Percentiles rank a stretch among this genome's conserved stretches.
Conservation (phyloP, 2,329 filamentous ascomycete genomes). For the Blastomyces emzantsi region DNA sequence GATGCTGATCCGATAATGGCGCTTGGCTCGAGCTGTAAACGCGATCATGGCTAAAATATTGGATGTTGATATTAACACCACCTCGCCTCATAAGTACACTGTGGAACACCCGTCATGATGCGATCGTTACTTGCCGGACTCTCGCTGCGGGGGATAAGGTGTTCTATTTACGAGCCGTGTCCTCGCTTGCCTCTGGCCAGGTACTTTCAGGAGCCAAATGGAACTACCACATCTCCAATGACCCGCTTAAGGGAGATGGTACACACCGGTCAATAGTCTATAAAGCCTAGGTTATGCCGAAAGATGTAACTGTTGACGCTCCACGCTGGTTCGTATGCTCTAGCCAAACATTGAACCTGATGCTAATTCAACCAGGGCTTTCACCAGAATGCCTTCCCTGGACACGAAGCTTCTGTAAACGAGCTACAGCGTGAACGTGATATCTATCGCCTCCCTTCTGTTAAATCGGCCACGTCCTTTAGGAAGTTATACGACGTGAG, state of each 20-base stretch:
- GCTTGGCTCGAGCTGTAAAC: too few species aligned
- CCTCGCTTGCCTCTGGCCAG: conserved; percentile 4
- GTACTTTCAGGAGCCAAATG: conserved; percentile 6
- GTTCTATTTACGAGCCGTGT: conserved; percentile 5
- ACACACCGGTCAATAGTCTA: conserved; percentile 10
- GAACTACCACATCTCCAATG: conserved; percentile 9
- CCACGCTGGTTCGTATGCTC: conserved; percentile 10
- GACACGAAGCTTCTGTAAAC: conserved; percentile 7
- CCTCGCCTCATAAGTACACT: not conserved
- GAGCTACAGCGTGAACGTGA: conserved; percentile 11
- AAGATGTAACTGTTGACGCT: not conserved
- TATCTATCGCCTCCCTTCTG: conserved; percentile 8
- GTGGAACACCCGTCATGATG: not conserved
- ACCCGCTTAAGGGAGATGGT: conserved; percentile 7
- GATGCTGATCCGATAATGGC: too few species aligned
- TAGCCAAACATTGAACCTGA: conserved; percentile 2
- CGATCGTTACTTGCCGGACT: not conserved
- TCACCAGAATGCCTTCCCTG: conserved; percentile 11
- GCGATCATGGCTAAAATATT: too few species aligned
- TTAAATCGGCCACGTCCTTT: conserved; percentile 11
- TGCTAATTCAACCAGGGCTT: conserved; percentile 11
- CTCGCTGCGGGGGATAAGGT: too few species aligned
- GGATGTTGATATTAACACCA: too few species aligned
- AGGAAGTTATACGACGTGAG: conserved; percentile 13
- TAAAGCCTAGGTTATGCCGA: conserved; percentile 12